A percentile compares a stretch with the other conserved stretches of the same genome.
phyloP scores from a whole-genome alignment of 192 early-diverging fungal species.

The Coemansia sp. region DNA sequence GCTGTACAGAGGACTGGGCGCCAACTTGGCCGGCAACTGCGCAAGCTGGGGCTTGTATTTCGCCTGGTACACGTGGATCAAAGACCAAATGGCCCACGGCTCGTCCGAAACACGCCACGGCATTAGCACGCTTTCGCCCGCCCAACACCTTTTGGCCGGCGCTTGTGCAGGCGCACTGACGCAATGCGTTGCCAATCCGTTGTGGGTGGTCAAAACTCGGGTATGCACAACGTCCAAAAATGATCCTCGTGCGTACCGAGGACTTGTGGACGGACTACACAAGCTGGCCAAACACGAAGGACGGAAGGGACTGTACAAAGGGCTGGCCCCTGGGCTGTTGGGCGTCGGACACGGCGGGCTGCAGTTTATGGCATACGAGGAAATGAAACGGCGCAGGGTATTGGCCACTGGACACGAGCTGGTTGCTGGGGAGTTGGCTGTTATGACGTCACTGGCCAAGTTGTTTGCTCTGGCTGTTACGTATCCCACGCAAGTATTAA shows the following conservation, averaged over 20 bases:
- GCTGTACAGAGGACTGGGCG: constrained; percentile 86
- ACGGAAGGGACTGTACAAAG: constrained; percentile 72
- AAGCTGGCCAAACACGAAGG: constrained; percentile 68
- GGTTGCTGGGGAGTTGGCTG: constrained; percentile 69
- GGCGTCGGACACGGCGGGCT: constrained; percentile 96
- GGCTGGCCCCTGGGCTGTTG: constrained; percentile 83
- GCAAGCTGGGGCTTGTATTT: constrained; percentile 98
- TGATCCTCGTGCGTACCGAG: constrained; percentile 63
- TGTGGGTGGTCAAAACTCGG: constrained; percentile 85
- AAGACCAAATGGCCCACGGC: constrained; percentile 42
- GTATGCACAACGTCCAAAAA: constrained; percentile 69
- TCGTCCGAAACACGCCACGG: constrained; percentile 52
- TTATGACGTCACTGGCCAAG: constrained; percentile 87
- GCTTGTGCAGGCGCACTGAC: constrained; percentile 74
- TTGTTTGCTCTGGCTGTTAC: constrained; percentile 82
- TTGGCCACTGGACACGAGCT: constrained; percentile 24
- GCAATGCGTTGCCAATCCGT: constrained; percentile 71
- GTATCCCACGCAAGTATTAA: constrained; percentile 91
- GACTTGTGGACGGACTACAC: constrained; percentile 62
- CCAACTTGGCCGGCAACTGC: constrained; percentile 89
- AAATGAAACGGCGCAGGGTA: constrained; percentile 78
- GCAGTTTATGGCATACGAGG: constrained; percentile 98
- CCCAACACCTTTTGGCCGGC: constrained; percentile 80
- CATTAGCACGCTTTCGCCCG: constrained; percentile 61
- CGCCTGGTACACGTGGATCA: constrained; percentile 72